phyloP scores from a whole-genome alignment of 2,329 filamentous ascomycete genomes.

The Thermothelomyces thermophilus region DNA sequence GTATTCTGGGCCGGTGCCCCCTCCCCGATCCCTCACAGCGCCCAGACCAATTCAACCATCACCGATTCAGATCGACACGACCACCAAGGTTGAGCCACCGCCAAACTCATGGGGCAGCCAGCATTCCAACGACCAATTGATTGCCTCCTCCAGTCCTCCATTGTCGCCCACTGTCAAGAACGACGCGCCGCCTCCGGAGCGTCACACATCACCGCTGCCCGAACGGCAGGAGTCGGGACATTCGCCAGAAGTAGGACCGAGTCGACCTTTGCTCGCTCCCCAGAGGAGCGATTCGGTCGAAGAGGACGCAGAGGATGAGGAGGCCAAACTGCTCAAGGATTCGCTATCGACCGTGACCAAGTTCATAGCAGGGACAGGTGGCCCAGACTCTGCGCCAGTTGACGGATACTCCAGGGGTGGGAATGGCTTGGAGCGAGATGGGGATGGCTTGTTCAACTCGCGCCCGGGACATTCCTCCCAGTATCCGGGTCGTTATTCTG shows the following conservation, averaged over 20 bases:
- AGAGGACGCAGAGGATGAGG: conserved; percentile 42
- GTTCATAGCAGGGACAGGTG: conserved; percentile 32
- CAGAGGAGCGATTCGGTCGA: conserved; percentile 26
- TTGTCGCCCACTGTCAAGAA: conserved; percentile 33
- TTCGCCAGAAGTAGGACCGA: conserved; percentile 31
- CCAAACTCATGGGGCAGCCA: conserved; percentile 48
- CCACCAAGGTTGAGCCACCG: conserved; percentile 39
- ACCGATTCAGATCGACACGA: conserved; percentile 43
- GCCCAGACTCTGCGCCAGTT: conserved; percentile 22
- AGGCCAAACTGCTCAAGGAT: conserved; percentile 47
- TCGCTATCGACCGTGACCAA: conserved; percentile 43
- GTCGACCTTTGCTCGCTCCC: conserved; percentile 28
- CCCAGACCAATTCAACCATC: conserved; percentile 41
- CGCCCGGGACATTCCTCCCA: conserved; percentile 35
- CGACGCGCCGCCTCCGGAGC: conserved; percentile 33
- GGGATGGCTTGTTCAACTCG: conserved; percentile 52
- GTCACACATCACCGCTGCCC: conserved; percentile 31
- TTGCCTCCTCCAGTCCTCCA: conserved; percentile 33
- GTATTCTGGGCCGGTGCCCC: conserved; percentile 30
- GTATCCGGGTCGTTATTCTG: conserved; percentile 32
- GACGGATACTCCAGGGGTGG: conserved; percentile 37
- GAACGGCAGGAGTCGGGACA: conserved; percentile 28
- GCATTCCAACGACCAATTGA: conserved; percentile 43
- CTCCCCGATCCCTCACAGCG: conserved; percentile 40
- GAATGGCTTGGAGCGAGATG: conserved; percentile 35